Percentiles rank a stretch among this genome's conserved stretches.
phyloP scores from a whole-genome alignment of 2,329 filamentous ascomycete species.

The Lecanicillium sp. region DNA sequence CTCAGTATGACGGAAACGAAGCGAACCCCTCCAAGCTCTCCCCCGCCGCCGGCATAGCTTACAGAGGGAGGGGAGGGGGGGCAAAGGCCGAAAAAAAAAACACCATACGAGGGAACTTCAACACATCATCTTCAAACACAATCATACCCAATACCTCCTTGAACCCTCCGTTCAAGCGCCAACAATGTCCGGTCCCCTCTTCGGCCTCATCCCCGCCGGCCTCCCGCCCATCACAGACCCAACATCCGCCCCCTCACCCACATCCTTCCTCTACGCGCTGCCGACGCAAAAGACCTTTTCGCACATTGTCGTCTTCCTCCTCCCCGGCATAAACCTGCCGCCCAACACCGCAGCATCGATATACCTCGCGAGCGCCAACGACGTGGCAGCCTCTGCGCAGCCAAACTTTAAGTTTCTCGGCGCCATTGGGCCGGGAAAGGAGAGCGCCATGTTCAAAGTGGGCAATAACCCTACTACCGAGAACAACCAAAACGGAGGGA shows the following conservation, averaged over 20 bases:
- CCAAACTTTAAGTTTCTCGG: slow-evolving; percentile 75
- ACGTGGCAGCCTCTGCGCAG: slow-evolving; percentile 28
- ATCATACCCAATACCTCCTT: no score
- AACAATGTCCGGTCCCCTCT: slow-evolving; percentile 37
- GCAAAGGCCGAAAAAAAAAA: no score
- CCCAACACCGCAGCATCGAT: slow-evolving; percentile 76
- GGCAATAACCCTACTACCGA: slow-evolving; percentile 19
- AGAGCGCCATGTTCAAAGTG: slow-evolving; percentile 84
- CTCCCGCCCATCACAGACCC: slow-evolving; percentile 48
- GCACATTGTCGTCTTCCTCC: slow-evolving; percentile 82
- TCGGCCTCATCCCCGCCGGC: slow-evolving; percentile 54
- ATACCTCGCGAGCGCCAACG: slow-evolving; percentile 58
- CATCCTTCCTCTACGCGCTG: slow-evolving; percentile 48
- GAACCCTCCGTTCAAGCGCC: no score
- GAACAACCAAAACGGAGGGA: slow-evolving; percentile 29
- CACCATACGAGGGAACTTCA: no score
- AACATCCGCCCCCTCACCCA: slow-evolving; percentile 41
- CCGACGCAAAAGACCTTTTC: slow-evolving; percentile 50
- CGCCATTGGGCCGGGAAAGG: slow-evolving; percentile 81
- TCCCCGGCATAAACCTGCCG: slow-evolving; percentile 69
- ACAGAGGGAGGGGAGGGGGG: no score
- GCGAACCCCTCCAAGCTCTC: no score
- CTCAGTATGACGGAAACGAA: no score
- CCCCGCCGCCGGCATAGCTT: no score
- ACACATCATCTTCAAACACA: no score